Evolutionary conservation across 2,329 filamentous ascomycete genomes (phyloP).

Genomic region (Tothia fuscella): DNA sequence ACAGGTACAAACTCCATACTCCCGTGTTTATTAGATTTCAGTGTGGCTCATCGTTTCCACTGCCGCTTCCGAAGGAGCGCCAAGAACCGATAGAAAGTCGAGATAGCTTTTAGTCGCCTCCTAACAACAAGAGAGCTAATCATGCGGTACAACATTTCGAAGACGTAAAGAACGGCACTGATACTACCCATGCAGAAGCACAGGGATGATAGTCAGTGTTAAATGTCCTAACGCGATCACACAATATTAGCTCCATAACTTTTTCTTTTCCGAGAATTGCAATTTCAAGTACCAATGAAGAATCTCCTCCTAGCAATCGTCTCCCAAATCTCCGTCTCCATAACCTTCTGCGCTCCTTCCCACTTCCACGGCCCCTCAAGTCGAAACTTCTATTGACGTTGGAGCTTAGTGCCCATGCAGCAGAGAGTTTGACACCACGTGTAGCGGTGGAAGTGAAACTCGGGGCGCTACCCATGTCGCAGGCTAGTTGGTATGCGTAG

Average conservation of each 20-base stretch:
- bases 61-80: too few relatives aligned
- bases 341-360: constrained; percentile 2
- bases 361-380: constrained; percentile 4
- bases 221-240: not conserved
- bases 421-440: not conserved
- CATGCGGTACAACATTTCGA: too few relatives aligned
- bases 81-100: too few relatives aligned
- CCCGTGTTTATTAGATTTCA: too few relatives aligned
- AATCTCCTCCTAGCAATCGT: constrained; percentile 1
- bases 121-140: too few relatives aligned
- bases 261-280: not conserved
- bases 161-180: not conserved
- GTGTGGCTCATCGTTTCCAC: too few relatives aligned
- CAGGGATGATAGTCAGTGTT: constrained; percentile 1
- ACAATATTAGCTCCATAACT: not conserved
- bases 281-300: constrained; percentile 6
- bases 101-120: too few relatives aligned
- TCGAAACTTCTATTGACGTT: constrained; percentile 7
- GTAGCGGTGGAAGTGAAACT: constrained; percentile 15
- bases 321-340: constrained; percentile 6
- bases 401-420: constrained; percentile 3
- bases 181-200: constrained; percentile 1
- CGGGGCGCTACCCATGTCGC: constrained; percentile 36
- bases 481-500: constrained; percentile 39
- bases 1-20: too few relatives aligned